These are phyloP conservation scores for Ormosia emarginata DNA, from an alignment of 306 rosid species.

Conservation along the genomic window DNA sequence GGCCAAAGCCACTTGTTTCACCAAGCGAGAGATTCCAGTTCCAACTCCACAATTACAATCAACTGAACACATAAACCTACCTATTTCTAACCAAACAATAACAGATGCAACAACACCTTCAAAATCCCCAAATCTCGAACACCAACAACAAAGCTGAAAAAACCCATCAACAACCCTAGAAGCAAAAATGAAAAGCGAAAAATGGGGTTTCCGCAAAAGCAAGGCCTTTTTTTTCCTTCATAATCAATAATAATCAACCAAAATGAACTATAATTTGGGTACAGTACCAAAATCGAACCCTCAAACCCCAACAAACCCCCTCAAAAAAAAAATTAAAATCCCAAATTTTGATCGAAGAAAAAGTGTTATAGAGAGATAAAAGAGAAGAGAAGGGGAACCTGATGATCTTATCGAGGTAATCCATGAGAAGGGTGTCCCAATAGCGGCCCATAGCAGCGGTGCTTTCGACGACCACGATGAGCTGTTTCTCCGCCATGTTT, in stretches of 20 bases:
- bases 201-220: neutral
- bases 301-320: neutral
- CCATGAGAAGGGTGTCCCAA: constrained; percentile 56
- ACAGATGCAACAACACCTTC: neutral
- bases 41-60: neutral
- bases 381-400: constrained; percentile 33
- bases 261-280: neutral
- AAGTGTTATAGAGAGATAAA: neutral
- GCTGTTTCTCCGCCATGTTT: constrained; percentile 74
- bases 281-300: neutral
- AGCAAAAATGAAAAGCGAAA: neutral
- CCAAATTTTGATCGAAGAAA: neutral
- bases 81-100: neutral
- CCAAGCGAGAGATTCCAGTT: neutral
- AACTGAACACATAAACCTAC: neutral
- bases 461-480: constrained; percentile 74
- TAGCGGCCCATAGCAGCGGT: constrained; percentile 87
- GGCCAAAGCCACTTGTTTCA: neutral
- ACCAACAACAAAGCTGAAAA: neutral
- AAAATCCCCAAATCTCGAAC: neutral
- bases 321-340: neutral
- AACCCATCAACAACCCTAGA: neutral
- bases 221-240: neutral
- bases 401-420: constrained; percentile 75
- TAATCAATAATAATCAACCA: neutral